Conservation (phyloP, 495 filamentous ascomycete species). For the Penicillium psychrofluorescens region DNA sequence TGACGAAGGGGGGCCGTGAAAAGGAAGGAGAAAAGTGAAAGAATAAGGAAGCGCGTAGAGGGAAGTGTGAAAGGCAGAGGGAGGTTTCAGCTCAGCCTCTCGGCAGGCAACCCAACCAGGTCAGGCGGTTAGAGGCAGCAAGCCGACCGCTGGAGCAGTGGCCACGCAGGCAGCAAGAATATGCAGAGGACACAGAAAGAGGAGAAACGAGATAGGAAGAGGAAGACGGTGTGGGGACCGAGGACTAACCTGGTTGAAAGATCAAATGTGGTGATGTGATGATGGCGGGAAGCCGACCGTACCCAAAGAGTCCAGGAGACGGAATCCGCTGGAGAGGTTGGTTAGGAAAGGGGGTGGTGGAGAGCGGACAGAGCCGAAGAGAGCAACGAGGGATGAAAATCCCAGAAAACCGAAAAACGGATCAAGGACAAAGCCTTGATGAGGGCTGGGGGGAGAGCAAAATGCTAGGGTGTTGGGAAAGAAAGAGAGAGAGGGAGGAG, state of each 20-base stretch:
- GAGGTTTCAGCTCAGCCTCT: conserved; percentile 5
- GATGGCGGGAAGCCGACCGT: no score
- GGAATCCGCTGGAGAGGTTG: conserved; percentile 1
- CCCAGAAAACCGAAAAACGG: conserved; percentile 8
- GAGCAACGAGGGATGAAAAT: conserved; percentile 9
- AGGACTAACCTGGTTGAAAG: conserved; percentile 5
- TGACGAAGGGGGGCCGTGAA: conserved; percentile 3
- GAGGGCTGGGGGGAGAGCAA: conserved; percentile 4
- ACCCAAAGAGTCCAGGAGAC: no score
- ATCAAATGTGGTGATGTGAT: conserved; percentile 18
- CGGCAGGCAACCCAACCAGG: not conserved
- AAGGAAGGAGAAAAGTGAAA: conserved; percentile 8
- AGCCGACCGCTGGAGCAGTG: conserved; percentile 1
- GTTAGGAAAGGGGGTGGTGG: conserved; percentile 1
- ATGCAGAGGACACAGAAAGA: not conserved
- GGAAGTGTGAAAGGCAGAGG: conserved; percentile 3
- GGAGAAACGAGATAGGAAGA: not conserved
- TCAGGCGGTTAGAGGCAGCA: conserved; percentile 1
- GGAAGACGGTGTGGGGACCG: not conserved
- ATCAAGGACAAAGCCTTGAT: conserved; percentile 37
- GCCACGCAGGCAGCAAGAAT: not conserved
- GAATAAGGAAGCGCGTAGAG: not conserved
- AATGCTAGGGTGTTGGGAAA: conserved; percentile 8
- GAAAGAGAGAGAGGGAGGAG: conserved; percentile 4
- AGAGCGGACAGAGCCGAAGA: not conserved